Base-by-base conservation (phyloP, 1,139 yeast genomes). In the Candida buenavistaensis region DNA sequence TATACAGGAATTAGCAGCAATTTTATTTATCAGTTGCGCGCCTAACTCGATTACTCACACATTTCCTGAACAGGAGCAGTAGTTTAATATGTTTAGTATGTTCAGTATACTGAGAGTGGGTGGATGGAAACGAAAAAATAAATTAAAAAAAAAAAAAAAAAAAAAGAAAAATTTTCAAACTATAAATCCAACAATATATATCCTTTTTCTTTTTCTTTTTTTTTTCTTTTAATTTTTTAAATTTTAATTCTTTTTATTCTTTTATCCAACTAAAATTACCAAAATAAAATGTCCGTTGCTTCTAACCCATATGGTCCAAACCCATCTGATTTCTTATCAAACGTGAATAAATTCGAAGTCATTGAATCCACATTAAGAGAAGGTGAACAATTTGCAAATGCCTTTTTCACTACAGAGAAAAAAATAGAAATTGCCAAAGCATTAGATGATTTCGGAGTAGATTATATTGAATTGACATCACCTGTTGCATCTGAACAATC, bases 351-450 rank as follows among this genome's bases (percentile, higher is more conserved):
- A 54, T 92, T 90, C 68, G 90, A 90, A 72, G 70, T 92, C 53
- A 92, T 92, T 55, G 98, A 92, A 68, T 87, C 96, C 14, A 92
- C 97, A 20, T 74, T 92, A 46, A 82, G 97, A 75, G 98, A 92
- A 66, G 97, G 98, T 61, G 98, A 92, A 68, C 98, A 92, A 64
- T 92, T 92, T 59, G 97, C 97, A 55, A 92, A 90, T 57, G 96
- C 98, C 9, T 92, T 90, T 64, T 92, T 92, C 69, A 72, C 81
- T 52, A 89, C 97, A 30, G 97, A 86, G 59, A 92, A 88, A 74
- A 92, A 92, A 72, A 90, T 92, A 47, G 97, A 90, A 63, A 92
- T 92, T 46, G 98, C 98, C 52, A 90, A 84, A 73, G 97, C 97
- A 13, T 72, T 92, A 45, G 97, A 90, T 61, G 97, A 90, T 56